A percentile compares a stretch with the other conserved stretches of the same genome.
These are phyloP conservation scores for Crotalaria pallida DNA, from an alignment of 306 rosid genomes.

Conservation along the genomic window DNA sequence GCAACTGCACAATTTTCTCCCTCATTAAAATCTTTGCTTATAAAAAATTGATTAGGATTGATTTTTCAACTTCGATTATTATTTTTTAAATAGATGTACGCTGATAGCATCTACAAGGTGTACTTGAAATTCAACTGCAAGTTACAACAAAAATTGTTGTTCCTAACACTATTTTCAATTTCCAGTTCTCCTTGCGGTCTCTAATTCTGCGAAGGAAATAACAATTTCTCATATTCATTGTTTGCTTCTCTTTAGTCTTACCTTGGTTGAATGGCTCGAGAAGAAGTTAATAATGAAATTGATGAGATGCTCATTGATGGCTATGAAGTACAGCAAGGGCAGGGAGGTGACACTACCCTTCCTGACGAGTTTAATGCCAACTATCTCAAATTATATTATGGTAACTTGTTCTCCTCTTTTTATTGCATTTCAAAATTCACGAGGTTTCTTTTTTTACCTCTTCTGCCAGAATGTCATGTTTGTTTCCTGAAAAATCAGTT, in stretches of 20 bases:
- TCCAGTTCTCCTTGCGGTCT: background rate
- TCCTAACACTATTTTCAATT: too few species aligned
- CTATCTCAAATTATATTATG: constrained; percentile 55
- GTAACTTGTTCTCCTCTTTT: constrained; percentile 14
- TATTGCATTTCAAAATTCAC: background rate
- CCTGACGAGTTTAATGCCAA: constrained; percentile 25
- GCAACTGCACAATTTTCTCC: too few species aligned
- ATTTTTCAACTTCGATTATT: too few species aligned
- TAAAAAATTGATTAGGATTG: too few species aligned
- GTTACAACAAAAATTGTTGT: too few species aligned
- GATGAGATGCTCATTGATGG: constrained; percentile 48
- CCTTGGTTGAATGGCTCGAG: background rate
- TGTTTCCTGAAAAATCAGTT: background rate
- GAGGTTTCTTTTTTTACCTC: too few species aligned
- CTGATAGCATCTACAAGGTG: too few species aligned
- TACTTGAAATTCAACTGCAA: too few species aligned
- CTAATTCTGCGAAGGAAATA: background rate
- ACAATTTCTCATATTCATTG: background rate
- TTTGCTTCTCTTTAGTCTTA: too few species aligned
- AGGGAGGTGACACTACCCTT: background rate
- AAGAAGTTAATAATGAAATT: constrained; percentile 30
- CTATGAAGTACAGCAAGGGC: background rate
- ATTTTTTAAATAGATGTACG: too few species aligned
- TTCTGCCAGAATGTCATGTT: too few species aligned
- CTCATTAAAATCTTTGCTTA: too few species aligned